Conservation (phyloP, 2,329 filamentous ascomycete genomes). For the Penicillium digitatum region DNA sequence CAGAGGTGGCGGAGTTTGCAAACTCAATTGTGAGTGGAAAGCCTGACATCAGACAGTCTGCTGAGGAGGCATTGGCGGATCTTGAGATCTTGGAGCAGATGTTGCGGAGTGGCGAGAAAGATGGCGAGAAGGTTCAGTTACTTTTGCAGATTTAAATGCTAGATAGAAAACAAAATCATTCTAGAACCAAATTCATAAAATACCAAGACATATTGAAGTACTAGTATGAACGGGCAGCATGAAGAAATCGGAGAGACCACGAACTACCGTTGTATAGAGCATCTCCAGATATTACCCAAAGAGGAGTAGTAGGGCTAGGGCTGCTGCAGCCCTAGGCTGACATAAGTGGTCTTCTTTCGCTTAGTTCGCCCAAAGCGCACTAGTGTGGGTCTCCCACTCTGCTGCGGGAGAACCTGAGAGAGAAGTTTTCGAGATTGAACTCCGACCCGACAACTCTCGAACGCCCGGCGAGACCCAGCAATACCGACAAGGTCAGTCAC, state of each 20-base stretch:
- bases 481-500: slow-evolving; percentile 45
- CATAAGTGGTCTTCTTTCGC: slow-evolving; percentile 20
- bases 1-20: slow-evolving; percentile 53
- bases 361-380: slow-evolving; percentile 30
- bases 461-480: slow-evolving; percentile 43
- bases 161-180: not conserved
- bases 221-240: not conserved
- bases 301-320: slow-evolving; percentile 19
- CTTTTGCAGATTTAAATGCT: slow-evolving; percentile 18
- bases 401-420: slow-evolving; percentile 35
- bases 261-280: slow-evolving; percentile 3
- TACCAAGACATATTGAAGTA: not conserved
- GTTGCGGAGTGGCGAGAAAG: slow-evolving; percentile 31
- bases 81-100: slow-evolving; percentile 46
- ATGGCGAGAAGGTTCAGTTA: slow-evolving; percentile 26
- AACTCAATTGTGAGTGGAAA: slow-evolving; percentile 44
- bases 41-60: slow-evolving; percentile 43
- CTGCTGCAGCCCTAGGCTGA: slow-evolving; percentile 23
- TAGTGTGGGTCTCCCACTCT: slow-evolving; percentile 34
- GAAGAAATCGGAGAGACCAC: not conserved
- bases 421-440: slow-evolving; percentile 41
- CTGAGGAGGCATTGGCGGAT: slow-evolving; percentile 53
- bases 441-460: slow-evolving; percentile 42
- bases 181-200: not conserved
- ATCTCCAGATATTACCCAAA: slow-evolving; percentile 10